Evolutionary conservation across 768 basidiomycete species (phyloP).

Genomic region (Epithele typhae): DNA sequence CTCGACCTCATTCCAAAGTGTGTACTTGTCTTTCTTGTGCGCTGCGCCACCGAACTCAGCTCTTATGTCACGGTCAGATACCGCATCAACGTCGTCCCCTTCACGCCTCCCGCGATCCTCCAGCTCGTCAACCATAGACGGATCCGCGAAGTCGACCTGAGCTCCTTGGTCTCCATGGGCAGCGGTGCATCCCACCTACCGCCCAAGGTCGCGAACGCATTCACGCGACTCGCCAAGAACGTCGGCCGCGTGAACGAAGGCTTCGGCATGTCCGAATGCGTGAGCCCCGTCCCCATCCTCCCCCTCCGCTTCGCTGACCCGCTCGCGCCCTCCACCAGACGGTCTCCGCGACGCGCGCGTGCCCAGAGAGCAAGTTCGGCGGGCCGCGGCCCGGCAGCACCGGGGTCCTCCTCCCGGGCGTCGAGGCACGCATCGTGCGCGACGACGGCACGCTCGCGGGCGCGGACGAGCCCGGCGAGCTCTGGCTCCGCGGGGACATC

Average conservation of each 20-base stretch:
- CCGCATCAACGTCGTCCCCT: constrained; percentile 40
- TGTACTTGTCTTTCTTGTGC: constrained; percentile 11
- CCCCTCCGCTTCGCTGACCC: too few relatives aligned
- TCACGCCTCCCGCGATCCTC: constrained; percentile 63
- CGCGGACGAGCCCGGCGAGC: constrained; percentile 59
- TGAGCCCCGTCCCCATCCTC: constrained; percentile 1
- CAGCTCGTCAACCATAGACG: constrained; percentile 56
- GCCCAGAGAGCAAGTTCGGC: constrained; percentile 39
- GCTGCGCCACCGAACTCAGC: too few relatives aligned
- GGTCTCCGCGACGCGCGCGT: constrained; percentile 42
- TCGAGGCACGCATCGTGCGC: constrained; percentile 58
- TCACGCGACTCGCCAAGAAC: constrained; percentile 31
- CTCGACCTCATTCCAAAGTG: constrained; percentile 58
- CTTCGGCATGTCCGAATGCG: constrained; percentile 45
- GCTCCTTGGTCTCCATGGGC: constrained; percentile 37
- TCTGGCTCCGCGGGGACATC: constrained; percentile 53
- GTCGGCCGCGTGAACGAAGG: constrained; percentile 42
- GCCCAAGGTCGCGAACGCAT: constrained; percentile 41
- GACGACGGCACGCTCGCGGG: constrained; percentile 55
- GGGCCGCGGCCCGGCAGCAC: constrained; percentile 32
- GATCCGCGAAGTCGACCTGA: constrained; percentile 47
- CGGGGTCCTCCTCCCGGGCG: constrained; percentile 58
- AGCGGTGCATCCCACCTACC: constrained; percentile 71
- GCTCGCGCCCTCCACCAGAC: constrained; percentile 38
- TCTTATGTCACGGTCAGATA: constrained; percentile 36